These are phyloP conservation scores for Trichophyton schoenleinii DNA, from an alignment of 2,329 filamentous ascomycete species.

Conservation along the genomic window DNA sequence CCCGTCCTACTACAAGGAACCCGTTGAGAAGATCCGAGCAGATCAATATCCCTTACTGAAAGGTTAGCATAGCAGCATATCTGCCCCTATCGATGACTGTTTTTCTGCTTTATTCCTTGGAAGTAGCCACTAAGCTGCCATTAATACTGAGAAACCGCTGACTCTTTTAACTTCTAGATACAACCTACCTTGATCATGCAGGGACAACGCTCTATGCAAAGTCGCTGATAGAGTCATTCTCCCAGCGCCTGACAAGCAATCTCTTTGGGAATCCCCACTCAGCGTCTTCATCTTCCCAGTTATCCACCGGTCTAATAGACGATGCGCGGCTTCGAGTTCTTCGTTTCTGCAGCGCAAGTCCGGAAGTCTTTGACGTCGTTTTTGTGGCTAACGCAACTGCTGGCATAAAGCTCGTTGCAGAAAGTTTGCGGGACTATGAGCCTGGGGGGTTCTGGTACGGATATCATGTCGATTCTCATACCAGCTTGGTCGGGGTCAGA, in stretches of 20 bases:
- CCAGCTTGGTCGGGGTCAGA: conserved; percentile 69
- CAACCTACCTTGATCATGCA: conserved; percentile 82
- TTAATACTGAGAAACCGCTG: background rate
- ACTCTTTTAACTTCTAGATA: conserved; percentile 37
- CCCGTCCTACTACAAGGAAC: conserved; percentile 14
- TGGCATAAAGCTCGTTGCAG: conserved; percentile 73
- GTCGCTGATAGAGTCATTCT: conserved; percentile 67
- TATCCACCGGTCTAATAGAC: conserved; percentile 62
- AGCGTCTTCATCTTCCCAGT: conserved; percentile 65
- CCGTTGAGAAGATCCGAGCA: conserved; percentile 36
- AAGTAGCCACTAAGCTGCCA: background rate
- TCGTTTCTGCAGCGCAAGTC: conserved; percentile 67
- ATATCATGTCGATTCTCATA: conserved; percentile 77
- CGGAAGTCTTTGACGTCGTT: conserved; percentile 69
- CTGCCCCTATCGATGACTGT: background rate
- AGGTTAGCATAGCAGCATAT: conserved; percentile 17
- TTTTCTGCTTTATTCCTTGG: background rate
- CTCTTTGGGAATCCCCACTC: conserved; percentile 91
- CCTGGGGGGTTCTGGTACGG: conserved; percentile 59
- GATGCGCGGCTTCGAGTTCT: conserved; percentile 59
- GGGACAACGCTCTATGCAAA: conserved; percentile 78
- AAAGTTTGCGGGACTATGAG: conserved; percentile 56
- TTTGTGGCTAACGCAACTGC: conserved; percentile 91
- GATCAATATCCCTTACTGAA: conserved; percentile 37
- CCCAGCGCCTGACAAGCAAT: conserved; percentile 61